Evolutionary conservation across 352 stramenopile species (phyloP).

Genomic region (Phytopythium mirpurense): DNA sequence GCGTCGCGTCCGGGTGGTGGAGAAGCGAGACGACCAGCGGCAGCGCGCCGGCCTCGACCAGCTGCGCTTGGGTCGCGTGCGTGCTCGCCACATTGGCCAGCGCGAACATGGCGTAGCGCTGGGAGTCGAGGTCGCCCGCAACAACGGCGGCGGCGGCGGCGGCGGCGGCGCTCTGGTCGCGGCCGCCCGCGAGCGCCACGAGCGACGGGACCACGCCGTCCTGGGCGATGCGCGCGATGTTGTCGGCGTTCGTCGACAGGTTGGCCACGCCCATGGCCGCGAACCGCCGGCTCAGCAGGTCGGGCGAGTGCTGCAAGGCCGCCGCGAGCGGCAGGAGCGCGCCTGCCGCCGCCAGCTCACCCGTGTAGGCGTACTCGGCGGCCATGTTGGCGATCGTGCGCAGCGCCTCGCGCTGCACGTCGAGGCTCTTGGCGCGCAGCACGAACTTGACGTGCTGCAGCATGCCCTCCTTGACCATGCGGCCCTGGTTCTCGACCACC

Average conservation of each 20-base stretch:
- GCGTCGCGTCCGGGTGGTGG: conserved; percentile 70
- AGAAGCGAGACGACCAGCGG: conserved; percentile 66
- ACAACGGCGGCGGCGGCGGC: conserved; percentile 43
- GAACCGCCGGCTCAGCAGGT: conserved; percentile 92
- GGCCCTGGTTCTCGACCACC: conserved; percentile 92
- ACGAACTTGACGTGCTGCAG: conserved; percentile 96
- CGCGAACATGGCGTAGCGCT: conserved; percentile 91
- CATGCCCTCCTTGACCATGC: conserved; percentile 93
- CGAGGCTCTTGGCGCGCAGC: conserved; percentile 86
- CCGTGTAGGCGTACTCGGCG: conserved; percentile 91
- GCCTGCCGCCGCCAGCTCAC: conserved; percentile 89
- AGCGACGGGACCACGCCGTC: conserved; percentile 88
- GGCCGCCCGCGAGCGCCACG: conserved; percentile 74
- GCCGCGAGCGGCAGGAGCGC: conserved; percentile 85
- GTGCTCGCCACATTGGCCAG: conserved; percentile 92
- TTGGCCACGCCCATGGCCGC: conserved; percentile 95
- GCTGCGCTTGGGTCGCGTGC: conserved; percentile 74
- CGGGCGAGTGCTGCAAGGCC: conserved; percentile 82
- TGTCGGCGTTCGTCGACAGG: conserved; percentile 89
- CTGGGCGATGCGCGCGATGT: conserved; percentile 88
- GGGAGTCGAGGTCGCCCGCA: conserved; percentile 82
- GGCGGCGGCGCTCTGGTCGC: not conserved
- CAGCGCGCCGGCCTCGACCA: conserved; percentile 76
- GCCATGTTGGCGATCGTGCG: conserved; percentile 94
- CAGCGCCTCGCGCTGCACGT: conserved; percentile 93